phyloP scores from a whole-genome alignment of 148 eudicot species.

The Silene conica region DNA sequence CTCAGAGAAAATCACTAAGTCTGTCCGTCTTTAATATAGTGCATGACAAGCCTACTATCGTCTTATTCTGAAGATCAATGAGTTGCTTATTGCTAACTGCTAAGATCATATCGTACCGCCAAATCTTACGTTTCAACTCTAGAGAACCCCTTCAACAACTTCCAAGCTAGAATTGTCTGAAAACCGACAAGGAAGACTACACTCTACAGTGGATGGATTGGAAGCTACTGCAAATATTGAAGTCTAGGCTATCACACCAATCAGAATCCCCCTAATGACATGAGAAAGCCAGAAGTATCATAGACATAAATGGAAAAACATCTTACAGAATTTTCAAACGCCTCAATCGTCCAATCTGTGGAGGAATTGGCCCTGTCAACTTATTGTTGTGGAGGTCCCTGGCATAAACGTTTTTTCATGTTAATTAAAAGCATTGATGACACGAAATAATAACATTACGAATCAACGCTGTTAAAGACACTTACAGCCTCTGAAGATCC shows the following conservation, averaged over 20 bases:
- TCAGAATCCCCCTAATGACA: not conserved
- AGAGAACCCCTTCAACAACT: not conserved
- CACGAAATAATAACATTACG: not conserved
- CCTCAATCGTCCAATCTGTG: slow-evolving; percentile 77
- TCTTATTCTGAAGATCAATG: not conserved
- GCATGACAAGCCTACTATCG: too few relatives aligned
- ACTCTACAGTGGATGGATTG: not conserved
- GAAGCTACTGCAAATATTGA: not conserved
- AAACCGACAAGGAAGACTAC: not conserved
- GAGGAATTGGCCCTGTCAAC: slow-evolving; percentile 92
- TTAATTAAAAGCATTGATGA: slow-evolving; percentile 8
- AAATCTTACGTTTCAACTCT: too few relatives aligned
- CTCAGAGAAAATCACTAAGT: too few relatives aligned
- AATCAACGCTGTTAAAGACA: slow-evolving; percentile 11
- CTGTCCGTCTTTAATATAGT: too few relatives aligned
- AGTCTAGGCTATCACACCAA: not conserved
- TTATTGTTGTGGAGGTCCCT: slow-evolving; percentile 98
- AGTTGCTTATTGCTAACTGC: not conserved
- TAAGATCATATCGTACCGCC: not conserved
- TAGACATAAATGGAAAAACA: slow-evolving; percentile 10
- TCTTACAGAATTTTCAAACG: slow-evolving; percentile 40
- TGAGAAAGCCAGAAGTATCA: not conserved
- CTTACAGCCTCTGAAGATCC: slow-evolving; percentile 96
- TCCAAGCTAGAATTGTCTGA: not conserved
- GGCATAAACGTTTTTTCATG: slow-evolving; percentile 7